Conservation (phyloP, 371 early-diverging fungal species). For the Nosema muscidifuracis region DNA sequence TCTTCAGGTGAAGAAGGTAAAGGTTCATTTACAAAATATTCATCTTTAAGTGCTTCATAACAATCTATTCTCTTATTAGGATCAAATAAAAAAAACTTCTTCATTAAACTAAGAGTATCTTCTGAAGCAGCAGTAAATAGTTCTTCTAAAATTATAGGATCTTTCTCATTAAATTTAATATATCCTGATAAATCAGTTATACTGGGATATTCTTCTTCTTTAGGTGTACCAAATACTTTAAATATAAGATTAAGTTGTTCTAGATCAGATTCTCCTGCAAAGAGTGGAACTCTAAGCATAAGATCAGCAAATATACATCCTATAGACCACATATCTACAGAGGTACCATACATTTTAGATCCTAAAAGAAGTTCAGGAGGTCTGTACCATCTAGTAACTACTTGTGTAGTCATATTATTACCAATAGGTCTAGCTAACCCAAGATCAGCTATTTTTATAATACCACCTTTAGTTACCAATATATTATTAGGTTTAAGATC, state of each 20-base stretch:
- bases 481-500: conserved; percentile 99
- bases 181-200: conserved; percentile 65
- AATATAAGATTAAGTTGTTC: conserved; percentile 88
- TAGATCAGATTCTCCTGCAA: conserved; percentile 80
- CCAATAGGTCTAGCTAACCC: conserved; percentile 85
- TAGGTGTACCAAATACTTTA: conserved; percentile 88
- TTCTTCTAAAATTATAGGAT: conserved; percentile 69
- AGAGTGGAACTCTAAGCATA: conserved; percentile 81
- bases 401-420: conserved; percentile 83
- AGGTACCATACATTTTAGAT: conserved; percentile 74
- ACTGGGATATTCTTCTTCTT: conserved; percentile 75
- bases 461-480: conserved; percentile 75
- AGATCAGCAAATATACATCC: conserved; percentile 98
- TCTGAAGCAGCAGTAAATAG: conserved; percentile 81
- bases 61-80: conserved; percentile 78
- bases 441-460: conserved; percentile 94
- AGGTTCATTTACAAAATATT: conserved; percentile 78
- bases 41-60: conserved; percentile 74
- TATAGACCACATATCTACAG: conserved; percentile 93
- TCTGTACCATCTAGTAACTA: conserved; percentile 97
- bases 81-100: conserved; percentile 78
- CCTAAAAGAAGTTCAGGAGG: conserved; percentile 92
- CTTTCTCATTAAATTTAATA: conserved; percentile 67
- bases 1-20: conserved; percentile 73
- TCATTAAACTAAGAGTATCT: conserved; percentile 81